Conservation (phyloP, 169 alveolate genomes). For the Plasmodium malariae region DNA sequence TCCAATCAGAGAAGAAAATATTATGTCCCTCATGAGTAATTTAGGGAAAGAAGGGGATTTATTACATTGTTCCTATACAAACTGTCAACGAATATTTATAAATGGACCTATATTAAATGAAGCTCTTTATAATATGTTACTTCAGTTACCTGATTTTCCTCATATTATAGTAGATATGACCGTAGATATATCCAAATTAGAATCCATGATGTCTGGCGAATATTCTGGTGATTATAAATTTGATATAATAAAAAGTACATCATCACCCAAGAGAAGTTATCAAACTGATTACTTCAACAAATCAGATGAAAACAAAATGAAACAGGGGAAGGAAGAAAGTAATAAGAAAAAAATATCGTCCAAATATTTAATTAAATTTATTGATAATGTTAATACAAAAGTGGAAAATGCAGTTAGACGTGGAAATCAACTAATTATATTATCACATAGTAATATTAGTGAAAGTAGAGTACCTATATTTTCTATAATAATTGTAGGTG, state of each 20-base stretch:
- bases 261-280: slow-evolving; percentile 6
- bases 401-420: slow-evolving; percentile 60
- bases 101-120: slow-evolving; percentile 76
- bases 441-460: slow-evolving; percentile 60
- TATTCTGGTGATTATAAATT: background rate
- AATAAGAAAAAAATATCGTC: slow-evolving; percentile 39
- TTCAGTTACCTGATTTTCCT: slow-evolving; percentile 74
- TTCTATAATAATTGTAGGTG: slow-evolving; percentile 75
- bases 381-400: slow-evolving; percentile 63
- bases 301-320: slow-evolving; percentile 5
- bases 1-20: slow-evolving; percentile 85
- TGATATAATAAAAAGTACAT: slow-evolving; percentile 13
- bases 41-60: slow-evolving; percentile 83
- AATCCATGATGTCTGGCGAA: slow-evolving; percentile 42
- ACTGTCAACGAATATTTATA: slow-evolving; percentile 74
- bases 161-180: slow-evolving; percentile 71
- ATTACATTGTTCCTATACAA: slow-evolving; percentile 35
- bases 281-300: slow-evolving; percentile 11
- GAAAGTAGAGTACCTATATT: slow-evolving; percentile 63
- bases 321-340: slow-evolving; percentile 23
- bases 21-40: slow-evolving; percentile 84
- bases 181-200: slow-evolving; percentile 24
- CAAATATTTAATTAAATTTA: slow-evolving; percentile 56
- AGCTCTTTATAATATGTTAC: slow-evolving; percentile 50
- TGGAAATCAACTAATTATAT: slow-evolving; percentile 55